Conservation (phyloP, 169 alveolate genomes). For the Plasmodium billcollinsi region DNA sequence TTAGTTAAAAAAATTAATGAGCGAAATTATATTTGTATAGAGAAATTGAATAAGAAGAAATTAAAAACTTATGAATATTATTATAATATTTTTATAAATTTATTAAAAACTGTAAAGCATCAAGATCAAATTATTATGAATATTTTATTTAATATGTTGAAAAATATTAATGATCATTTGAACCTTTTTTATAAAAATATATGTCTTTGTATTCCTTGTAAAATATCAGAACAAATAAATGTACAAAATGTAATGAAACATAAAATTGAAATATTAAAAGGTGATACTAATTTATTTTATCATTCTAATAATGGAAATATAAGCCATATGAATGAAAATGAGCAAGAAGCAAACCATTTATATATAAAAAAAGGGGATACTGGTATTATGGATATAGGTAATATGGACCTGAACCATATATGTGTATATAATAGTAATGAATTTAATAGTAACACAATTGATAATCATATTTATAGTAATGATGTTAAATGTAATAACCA, state of each 20-base stretch:
- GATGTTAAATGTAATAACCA: too few species aligned
- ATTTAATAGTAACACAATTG: background rate
- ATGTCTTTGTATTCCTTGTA: constrained; percentile 29
- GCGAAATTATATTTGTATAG: background rate
- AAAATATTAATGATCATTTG: constrained; percentile 19
- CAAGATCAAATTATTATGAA: constrained; percentile 49
- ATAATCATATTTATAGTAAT: background rate
- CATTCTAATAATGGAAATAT: too few species aligned
- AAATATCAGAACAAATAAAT: constrained; percentile 9
- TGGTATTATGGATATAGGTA: background rate
- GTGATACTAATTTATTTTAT: background rate
- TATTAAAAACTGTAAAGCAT: constrained; percentile 22
- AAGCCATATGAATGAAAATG: too few species aligned
- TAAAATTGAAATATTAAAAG: constrained; percentile 17
- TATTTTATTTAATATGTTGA: constrained; percentile 35
- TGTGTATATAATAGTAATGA: background rate
- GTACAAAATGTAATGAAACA: constrained; percentile 26
- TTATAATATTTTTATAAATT: constrained; percentile 18
- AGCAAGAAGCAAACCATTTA: too few species aligned
- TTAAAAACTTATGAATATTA: constrained; percentile 8
- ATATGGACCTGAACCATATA: background rate
- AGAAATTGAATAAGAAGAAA: background rate
- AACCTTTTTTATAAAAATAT: constrained; percentile 41
- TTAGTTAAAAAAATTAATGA: constrained; percentile 31
- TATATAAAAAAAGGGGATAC: background rate